These are phyloP conservation scores for Aureobasidium melanogenum DNA, from an alignment of 2,329 filamentous ascomycete species.

Conservation along the genomic window DNA sequence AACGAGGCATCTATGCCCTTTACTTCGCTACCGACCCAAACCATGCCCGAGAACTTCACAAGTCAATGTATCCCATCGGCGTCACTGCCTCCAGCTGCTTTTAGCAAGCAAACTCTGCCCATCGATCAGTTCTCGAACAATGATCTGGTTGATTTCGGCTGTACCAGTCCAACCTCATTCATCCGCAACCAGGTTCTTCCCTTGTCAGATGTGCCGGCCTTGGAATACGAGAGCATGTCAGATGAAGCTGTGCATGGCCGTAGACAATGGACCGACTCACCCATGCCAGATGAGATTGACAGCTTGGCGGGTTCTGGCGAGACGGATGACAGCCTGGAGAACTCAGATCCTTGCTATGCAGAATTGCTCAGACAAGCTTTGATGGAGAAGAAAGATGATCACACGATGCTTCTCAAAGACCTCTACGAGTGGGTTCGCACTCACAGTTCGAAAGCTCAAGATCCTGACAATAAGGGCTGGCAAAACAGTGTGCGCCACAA, in stretches of 20 bases:
- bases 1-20: neutral
- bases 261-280: constrained; percentile 3
- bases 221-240: constrained; percentile 1
- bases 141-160: neutral
- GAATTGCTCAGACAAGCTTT: constrained; percentile 71
- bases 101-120: neutral
- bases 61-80: neutral
- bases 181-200: neutral
- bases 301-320: neutral
- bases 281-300: neutral
- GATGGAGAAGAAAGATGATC: constrained; percentile 39
- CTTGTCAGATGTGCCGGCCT: neutral
- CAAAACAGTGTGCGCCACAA: constrained; percentile 95
- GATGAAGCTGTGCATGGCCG: neutral
- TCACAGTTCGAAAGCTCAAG: constrained; percentile 67
- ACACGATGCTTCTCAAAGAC: constrained; percentile 70
- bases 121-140: neutral
- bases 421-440: constrained; percentile 85
- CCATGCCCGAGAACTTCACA: neutral
- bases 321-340: constrained; percentile 14
- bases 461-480: constrained; percentile 58
- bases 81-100: constrained; percentile 1
- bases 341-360: constrained; percentile 50
- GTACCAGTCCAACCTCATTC: neutral
- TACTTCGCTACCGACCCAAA: neutral